Evolutionary conservation across 441 rosid species (phyloP).

Genomic region (Manihot esculenta): DNA sequence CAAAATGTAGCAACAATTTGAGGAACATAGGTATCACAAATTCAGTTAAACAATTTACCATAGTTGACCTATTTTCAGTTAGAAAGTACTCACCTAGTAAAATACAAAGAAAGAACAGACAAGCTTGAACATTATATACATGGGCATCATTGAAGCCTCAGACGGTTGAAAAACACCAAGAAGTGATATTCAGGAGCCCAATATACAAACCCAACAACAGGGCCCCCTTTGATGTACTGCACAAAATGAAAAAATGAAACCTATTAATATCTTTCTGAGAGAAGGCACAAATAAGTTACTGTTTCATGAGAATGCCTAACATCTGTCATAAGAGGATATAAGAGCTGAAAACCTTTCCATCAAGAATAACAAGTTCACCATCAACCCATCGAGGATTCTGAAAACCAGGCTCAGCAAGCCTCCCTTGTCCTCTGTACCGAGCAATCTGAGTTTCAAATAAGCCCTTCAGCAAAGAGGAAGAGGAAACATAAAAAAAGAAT

Average conservation of each 20-base stretch:
- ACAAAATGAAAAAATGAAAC: not conserved
- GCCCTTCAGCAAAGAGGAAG: slow-evolving; percentile 12
- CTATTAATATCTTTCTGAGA: slow-evolving; percentile 3
- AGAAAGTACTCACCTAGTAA: slow-evolving; percentile 33
- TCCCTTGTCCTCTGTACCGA: slow-evolving; percentile 94
- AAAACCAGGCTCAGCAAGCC: slow-evolving; percentile 92
- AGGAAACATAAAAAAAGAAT: slow-evolving; percentile 1
- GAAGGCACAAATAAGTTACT: not conserved
- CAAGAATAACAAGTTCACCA: slow-evolving; percentile 95
- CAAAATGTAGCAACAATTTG: not conserved
- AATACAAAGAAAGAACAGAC: slow-evolving; percentile 24
- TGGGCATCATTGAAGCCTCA: slow-evolving; percentile 60
- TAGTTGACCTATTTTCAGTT: not conserved
- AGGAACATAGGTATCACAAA: not conserved
- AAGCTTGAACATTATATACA: slow-evolving; percentile 36
- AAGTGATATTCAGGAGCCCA: slow-evolving; percentile 99
- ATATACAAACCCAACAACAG: slow-evolving; percentile 90
- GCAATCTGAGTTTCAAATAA: slow-evolving; percentile 57
- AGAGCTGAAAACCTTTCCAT: slow-evolving; percentile 69
- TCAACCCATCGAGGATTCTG: slow-evolving; percentile 95
- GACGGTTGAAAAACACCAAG: slow-evolving; percentile 86
- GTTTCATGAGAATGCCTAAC: not conserved
- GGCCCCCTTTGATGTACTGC: slow-evolving; percentile 94
- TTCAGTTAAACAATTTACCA: slow-evolving; percentile 4
- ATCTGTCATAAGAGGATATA: not conserved